Percentiles rank a stretch among this genome's conserved stretches.
Conservation (phyloP, 495 filamentous ascomycete species). For the Penicillium verhagenii region DNA sequence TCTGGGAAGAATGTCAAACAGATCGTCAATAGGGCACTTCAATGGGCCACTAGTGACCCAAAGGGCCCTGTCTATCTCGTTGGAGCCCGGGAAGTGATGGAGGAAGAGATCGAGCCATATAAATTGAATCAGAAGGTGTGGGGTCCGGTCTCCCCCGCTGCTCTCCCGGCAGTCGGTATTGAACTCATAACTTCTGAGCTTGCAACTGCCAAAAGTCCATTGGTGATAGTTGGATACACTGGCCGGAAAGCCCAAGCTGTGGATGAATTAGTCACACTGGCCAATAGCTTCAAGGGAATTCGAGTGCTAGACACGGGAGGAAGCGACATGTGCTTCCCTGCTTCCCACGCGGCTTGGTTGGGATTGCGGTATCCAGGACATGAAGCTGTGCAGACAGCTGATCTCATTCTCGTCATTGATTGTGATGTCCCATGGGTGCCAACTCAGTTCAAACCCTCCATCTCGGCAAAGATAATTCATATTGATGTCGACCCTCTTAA, state of each 20-base stretch:
- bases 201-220: slow-evolving; percentile 67
- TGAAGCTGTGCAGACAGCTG: slow-evolving; percentile 69
- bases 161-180: slow-evolving; percentile 63
- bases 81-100: slow-evolving; percentile 87
- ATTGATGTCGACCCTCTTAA: slow-evolving; percentile 87
- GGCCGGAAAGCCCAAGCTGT: slow-evolving; percentile 74
- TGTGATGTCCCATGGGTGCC: slow-evolving; percentile 80
- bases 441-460: slow-evolving; percentile 54
- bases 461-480: slow-evolving; percentile 68
- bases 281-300: slow-evolving; percentile 73
- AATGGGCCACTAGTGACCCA: slow-evolving; percentile 80
- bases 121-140: slow-evolving; percentile 69
- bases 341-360: slow-evolving; percentile 69
- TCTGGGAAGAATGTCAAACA: slow-evolving; percentile 93
- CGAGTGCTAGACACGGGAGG: slow-evolving; percentile 87
- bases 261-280: slow-evolving; percentile 70
- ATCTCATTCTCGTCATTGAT: slow-evolving; percentile 82
- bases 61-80: slow-evolving; percentile 84
- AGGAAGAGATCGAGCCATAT: slow-evolving; percentile 86
- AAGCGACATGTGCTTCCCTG: slow-evolving; percentile 95
- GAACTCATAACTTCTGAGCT: slow-evolving; percentile 69
- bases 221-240: slow-evolving; percentile 80
- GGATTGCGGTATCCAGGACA: slow-evolving; percentile 78
- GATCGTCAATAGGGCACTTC: slow-evolving; percentile 86
- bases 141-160: slow-evolving; percentile 74